Evolutionary conservation across 2,329 filamentous ascomycete species (phyloP), one percentile per base, ranked within the genome.

Genomic region (Calonectria henricotiae): DNA sequence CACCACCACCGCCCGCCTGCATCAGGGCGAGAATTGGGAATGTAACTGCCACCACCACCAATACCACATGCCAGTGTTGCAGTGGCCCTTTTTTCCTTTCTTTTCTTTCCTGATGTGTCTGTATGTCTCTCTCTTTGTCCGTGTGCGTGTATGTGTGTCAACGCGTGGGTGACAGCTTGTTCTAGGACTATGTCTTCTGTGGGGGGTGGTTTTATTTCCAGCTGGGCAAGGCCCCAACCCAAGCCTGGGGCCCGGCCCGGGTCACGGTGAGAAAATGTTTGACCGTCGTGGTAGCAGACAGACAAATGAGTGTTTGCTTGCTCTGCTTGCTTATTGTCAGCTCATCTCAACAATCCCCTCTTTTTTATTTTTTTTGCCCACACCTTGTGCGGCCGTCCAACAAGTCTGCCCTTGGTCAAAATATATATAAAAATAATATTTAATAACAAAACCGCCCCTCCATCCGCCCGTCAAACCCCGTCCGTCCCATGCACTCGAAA

Each of bases 261-360:
- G 27, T 37, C 55, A 60, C 35, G 20, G 55, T 43, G 35, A 43
- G 37, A 20, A 25, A 43, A 60, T 43, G 55, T 30, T 60, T 60
- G 55, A 60, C 51, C 32, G 51, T 55, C n/a, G 51, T 37, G n/a
- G 51, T 55, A 55, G 35, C 51, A 37, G 51, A 37, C n/a, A 23
- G 51, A 37, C n/a, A 23, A 20, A 23, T 37, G 51, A 55, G 35
- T 55, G 51, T 55, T 55, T 60, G 55, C 55, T 60, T 37, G 49
- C 27, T 54, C 44, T 47, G 49, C 30, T 54, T 55, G 51, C 51
- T 55, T 55, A 55, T 55, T 55, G 51, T 55, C 51, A 55, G 51
- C 51, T 30, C 51, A 55, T 55, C 51, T 55, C 32, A 55, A 55
- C 51, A 55, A 37, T 55, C 51, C 11, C 51, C 51, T 55, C 51